phyloP scores from a whole-genome alignment of 2,329 filamentous ascomycete genomes.

The Neopestalotiopsis rosae region DNA sequence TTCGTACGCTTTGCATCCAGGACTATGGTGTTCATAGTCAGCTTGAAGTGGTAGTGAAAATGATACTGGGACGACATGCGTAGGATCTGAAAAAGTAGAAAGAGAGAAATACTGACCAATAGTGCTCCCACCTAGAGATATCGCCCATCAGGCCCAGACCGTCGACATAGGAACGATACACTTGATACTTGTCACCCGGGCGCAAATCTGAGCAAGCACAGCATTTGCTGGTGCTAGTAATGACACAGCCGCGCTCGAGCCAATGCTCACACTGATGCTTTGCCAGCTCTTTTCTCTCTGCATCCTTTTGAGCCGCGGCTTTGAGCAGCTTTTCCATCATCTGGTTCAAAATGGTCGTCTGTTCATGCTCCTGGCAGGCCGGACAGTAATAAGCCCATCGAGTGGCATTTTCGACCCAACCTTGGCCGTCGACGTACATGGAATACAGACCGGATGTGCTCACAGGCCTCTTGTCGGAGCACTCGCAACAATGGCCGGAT shows the following conservation, averaged over 20 bases:
- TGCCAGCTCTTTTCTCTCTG: neutral
- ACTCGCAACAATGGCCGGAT: slow-evolving; percentile 21
- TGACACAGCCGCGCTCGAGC: slow-evolving; percentile 5
- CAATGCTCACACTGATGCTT: slow-evolving; percentile 14
- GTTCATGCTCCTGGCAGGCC: slow-evolving; percentile 15
- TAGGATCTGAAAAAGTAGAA: neutral
- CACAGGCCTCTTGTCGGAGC: slow-evolving; percentile 21
- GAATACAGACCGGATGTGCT: slow-evolving; percentile 22
- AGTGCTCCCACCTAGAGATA: slow-evolving; percentile 24
- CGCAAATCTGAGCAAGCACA: slow-evolving; percentile 25
- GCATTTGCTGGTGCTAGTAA: slow-evolving; percentile 14
- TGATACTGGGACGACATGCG: neutral
- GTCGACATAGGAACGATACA: slow-evolving; percentile 24
- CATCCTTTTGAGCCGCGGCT: neutral
- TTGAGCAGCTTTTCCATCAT: slow-evolving; percentile 1
- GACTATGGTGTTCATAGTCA: neutral
- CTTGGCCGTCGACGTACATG: slow-evolving; percentile 24
- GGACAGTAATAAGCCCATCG: slow-evolving; percentile 27
- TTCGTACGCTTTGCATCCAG: slow-evolving; percentile 3
- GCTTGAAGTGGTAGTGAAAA: slow-evolving; percentile 6
- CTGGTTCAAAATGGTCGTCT: neutral
- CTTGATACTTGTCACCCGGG: slow-evolving; percentile 14
- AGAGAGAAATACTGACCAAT: slow-evolving; percentile 17
- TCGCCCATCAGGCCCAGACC: slow-evolving; percentile 22
- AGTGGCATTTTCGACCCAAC: slow-evolving; percentile 22